These are phyloP conservation scores for Apiospora saccharicola DNA, from an alignment of 2,329 filamentous ascomycete genomes.

Conservation along the genomic window DNA sequence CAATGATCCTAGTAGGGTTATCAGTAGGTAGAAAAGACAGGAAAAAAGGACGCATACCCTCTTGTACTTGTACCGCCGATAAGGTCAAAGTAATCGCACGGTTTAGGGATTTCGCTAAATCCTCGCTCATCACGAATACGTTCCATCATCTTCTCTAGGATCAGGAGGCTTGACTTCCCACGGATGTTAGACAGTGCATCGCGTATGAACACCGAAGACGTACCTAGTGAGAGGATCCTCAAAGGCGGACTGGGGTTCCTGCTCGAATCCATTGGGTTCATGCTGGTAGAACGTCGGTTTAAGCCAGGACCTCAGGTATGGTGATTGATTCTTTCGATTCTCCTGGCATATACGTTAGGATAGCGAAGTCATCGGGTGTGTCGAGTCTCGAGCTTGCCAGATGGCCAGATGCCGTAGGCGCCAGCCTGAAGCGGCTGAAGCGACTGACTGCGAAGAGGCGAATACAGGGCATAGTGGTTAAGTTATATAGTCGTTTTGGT, in stretches of 20 bases:
- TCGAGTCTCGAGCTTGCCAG: too few relatives aligned
- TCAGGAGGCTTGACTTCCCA: too few relatives aligned
- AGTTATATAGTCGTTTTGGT: not conserved
- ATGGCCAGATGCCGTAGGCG: not conserved
- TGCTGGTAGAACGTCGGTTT: not conserved
- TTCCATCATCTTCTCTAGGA: too few relatives aligned
- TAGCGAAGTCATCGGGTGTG: not conserved
- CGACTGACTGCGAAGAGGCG: not conserved
- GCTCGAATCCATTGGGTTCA: not conserved
- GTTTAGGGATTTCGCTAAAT: too few relatives aligned
- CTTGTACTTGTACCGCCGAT: too few relatives aligned
- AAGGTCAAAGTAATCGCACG: too few relatives aligned
- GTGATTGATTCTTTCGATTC: not conserved
- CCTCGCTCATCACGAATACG: too few relatives aligned
- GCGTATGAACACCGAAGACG: not conserved
- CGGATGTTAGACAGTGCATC: not conserved
- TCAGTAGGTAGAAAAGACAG: too few relatives aligned
- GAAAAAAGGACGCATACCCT: too few relatives aligned
- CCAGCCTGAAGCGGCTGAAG: not conserved
- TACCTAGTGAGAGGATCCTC: slow-evolving; percentile 22
- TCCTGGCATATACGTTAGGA: not conserved
- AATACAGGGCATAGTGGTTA: not conserved
- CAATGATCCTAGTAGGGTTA: too few relatives aligned
- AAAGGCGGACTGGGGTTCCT: slow-evolving; percentile 2
- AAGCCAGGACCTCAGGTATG: not conserved